These are phyloP conservation scores for Diaporthe amygdali DNA, from an alignment of 2,329 filamentous ascomycete genomes.

Conservation along the genomic window DNA sequence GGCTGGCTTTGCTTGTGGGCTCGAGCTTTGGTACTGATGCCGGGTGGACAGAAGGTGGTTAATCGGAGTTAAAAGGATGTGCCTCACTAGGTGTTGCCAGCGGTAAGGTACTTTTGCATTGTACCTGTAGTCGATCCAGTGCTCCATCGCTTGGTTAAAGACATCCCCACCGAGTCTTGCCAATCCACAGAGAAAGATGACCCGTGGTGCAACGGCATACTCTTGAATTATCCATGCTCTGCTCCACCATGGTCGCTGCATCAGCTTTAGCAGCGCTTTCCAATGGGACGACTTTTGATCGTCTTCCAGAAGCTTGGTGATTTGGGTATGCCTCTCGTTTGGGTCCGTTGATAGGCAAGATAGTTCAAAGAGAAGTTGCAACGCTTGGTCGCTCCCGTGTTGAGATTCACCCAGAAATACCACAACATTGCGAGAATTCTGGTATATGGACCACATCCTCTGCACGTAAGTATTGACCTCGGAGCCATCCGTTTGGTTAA, in stretches of 20 bases:
- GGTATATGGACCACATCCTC: conserved; percentile 5
- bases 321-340: not conserved
- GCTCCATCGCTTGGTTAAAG: not conserved
- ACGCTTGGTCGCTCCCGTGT: not conserved
- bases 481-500: not conserved
- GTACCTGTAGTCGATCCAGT: conserved; percentile 9
- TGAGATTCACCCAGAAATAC: not conserved
- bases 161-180: not conserved
- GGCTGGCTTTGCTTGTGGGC: not conserved
- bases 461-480: conserved; percentile 1
- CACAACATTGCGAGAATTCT: not conserved
- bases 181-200: not conserved
- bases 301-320: not conserved
- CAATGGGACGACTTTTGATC: not conserved
- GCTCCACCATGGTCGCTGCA: not conserved
- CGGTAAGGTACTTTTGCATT: not conserved
- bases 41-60: not conserved
- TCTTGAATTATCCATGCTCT: conserved; percentile 6
- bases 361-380: not conserved
- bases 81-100: not conserved
- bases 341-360: not conserved
- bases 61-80: not conserved
- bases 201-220: not conserved
- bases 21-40: not conserved
- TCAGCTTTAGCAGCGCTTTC: not conserved